phyloP scores from a whole-genome alignment of 179 eudicot genomes.

The Amaranthus tricolor region DNA sequence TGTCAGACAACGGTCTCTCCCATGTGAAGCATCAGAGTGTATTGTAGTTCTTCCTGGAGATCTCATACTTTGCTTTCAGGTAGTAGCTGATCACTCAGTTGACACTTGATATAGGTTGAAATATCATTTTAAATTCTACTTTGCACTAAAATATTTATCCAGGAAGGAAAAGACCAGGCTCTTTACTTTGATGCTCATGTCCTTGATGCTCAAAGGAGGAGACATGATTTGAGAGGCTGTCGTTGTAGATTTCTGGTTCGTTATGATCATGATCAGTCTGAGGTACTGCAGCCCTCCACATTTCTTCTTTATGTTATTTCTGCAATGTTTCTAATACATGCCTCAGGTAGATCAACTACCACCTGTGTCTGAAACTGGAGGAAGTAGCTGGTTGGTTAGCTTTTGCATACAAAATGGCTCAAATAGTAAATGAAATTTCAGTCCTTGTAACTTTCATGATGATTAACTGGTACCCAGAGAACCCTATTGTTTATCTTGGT shows the following conservation, averaged over 20 bases:
- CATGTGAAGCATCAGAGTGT: slow-evolving; percentile 93
- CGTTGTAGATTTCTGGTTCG: slow-evolving; percentile 98
- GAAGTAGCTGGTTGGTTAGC: background rate
- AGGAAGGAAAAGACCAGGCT: slow-evolving; percentile 99
- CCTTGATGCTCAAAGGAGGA: slow-evolving; percentile 90
- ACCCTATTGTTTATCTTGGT: background rate
- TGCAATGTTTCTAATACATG: background rate
- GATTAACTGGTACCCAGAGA: background rate
- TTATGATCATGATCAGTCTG: slow-evolving; percentile 94
- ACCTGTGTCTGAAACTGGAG: background rate
- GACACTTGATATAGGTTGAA: background rate
- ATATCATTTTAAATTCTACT: slow-evolving; percentile 13
- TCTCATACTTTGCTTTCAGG: slow-evolving; percentile 97
- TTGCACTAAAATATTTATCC: slow-evolving; percentile 21
- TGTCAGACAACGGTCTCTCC: slow-evolving; percentile 92
- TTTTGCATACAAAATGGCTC: background rate
- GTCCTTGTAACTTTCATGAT: background rate
- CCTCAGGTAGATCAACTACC: background rate
- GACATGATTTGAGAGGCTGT: slow-evolving; percentile 96
- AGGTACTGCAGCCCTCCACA: slow-evolving; percentile 45
- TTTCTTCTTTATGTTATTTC: background rate
- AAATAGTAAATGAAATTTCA: background rate
- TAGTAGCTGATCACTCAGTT: slow-evolving; percentile 21
- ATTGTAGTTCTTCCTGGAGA: slow-evolving; percentile 88
- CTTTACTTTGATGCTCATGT: slow-evolving; percentile 98